Base-by-base conservation (phyloP, 148 eudicot genomes). In the Heliamphora exappendiculata region DNA sequence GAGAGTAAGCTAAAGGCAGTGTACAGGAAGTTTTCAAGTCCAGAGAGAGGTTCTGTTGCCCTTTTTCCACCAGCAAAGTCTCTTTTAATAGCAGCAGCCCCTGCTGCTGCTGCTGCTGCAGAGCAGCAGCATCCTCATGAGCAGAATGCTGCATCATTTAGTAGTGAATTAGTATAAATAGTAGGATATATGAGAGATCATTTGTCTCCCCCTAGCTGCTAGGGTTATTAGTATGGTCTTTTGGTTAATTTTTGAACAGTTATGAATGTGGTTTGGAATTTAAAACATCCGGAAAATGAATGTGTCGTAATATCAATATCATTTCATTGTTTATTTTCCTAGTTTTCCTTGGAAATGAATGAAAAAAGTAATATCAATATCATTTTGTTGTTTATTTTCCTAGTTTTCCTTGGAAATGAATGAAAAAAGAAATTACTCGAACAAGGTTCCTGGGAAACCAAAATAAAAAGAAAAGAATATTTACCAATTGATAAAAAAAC, bases 1-100 rank as follows among this genome's bases (percentile, higher is more conserved):
- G 88, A 73, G 53, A 77, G 76, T 50, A 91, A 84, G 80, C 82
- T 91, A 67, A 88, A 79, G 80, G 93, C 89, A 33, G 92, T 89
- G 20, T 78, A 63, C 17, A 72, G 84, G 74, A 93, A 93, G 78
- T 93, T 78, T 75, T 85, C 87, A 0, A 82, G 77, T 78, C 82
- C 87, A 1, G 86, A 86, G 34, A 86, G 83, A 59, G 76, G 82
- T 63, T 88, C 89, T 49, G 93, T 93, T 49, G 96, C 93, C 75
- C 84, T 91, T 45, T 77, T 89, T 19, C 91, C 91, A 9, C 88
- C 93, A 55, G 81, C 87, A 34, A 81, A 64, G 26, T 11, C 12
- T 65, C 66, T 76, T 44, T 19, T 68, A 20, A n/a, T n/a, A n/a
- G n/a, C n/a, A n/a, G n/a, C n/a, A n/a, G n/a, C n/a, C n/a, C n/a